phyloP scores from a whole-genome alignment of 75 land plant genomes.

The Gnetum montanum region DNA sequence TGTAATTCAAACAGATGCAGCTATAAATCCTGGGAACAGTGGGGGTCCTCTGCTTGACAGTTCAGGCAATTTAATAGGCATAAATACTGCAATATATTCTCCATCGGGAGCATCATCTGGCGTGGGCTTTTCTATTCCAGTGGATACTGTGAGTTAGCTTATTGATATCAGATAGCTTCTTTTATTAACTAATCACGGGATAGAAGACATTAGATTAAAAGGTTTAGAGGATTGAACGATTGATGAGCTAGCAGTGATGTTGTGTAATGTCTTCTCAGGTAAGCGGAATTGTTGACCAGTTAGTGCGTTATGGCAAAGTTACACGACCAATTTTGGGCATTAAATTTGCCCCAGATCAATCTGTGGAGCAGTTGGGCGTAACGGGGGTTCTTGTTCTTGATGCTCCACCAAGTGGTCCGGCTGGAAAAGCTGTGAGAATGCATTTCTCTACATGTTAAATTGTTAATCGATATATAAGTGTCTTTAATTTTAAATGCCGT shows the following conservation, averaged over 20 bases:
- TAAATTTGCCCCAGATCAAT: constrained; percentile 99
- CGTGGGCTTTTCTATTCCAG: constrained; percentile 98
- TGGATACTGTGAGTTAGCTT: constrained; percentile 78
- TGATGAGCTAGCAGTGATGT: background rate
- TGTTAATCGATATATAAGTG: too few species aligned
- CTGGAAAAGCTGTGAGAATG: constrained; percentile 88
- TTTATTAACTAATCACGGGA: constrained; percentile 3
- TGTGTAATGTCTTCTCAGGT: constrained; percentile 36
- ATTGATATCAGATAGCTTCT: too few species aligned
- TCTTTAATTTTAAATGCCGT: too few species aligned
- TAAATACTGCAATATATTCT: constrained; percentile 97
- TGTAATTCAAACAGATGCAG: constrained; percentile 99
- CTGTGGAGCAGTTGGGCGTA: constrained; percentile 96
- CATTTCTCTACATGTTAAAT: too few species aligned
- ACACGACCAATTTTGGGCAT: constrained; percentile 96
- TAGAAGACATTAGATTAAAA: too few species aligned
- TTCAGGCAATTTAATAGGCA: constrained; percentile 88
- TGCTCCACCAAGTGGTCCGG: constrained; percentile 93
- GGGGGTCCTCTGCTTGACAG: constrained; percentile 98
- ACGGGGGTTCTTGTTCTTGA: constrained; percentile 96
- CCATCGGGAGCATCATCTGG: constrained; percentile 99
- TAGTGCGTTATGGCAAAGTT: constrained; percentile 86
- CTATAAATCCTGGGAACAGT: constrained; percentile 98
- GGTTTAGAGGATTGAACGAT: too few species aligned
- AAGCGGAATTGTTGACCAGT: constrained; percentile 91